These are phyloP conservation scores for Pachysandra terminalis DNA, from an alignment of 164 flowering plant species.

Conservation along the genomic window DNA sequence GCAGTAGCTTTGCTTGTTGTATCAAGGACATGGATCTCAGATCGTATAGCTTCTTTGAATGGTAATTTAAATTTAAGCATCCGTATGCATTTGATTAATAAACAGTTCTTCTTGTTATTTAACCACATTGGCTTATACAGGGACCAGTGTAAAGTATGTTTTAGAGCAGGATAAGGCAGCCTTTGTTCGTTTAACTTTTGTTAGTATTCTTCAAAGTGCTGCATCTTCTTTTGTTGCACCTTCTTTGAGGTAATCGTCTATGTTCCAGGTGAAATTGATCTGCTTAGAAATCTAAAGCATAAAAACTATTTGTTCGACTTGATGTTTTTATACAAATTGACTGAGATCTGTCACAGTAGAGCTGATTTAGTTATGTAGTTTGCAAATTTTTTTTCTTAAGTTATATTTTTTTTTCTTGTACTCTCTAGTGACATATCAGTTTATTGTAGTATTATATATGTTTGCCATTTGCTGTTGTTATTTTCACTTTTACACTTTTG, in stretches of 20 bases:
- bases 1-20: slow-evolving; percentile 89
- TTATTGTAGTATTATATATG: too few species aligned
- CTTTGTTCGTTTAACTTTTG: slow-evolving; percentile 74
- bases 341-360: not conserved
- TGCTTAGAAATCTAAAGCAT: too few species aligned
- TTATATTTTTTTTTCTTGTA: too few species aligned
- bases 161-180: slow-evolving; percentile 94
- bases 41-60: slow-evolving; percentile 96
- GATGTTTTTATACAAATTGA: too few species aligned
- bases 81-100: not conserved
- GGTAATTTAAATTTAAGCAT: slow-evolving; percentile 35
- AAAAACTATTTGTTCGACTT: too few species aligned
- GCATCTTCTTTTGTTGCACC: slow-evolving; percentile 94
- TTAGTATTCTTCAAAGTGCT: slow-evolving; percentile 94
- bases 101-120: not conserved
- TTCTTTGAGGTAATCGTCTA: slow-evolving; percentile 91
- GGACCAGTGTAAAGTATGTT: slow-evolving; percentile 94
- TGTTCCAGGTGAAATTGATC: not conserved
- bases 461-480: too few species aligned
- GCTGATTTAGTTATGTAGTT: not conserved
- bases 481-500: too few species aligned
- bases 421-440: too few species aligned
- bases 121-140: slow-evolving; percentile 34
- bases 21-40: slow-evolving; percentile 96
- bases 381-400: too few species aligned